A percentile compares a stretch with the other conserved stretches of the same genome.
Conservation (phyloP, 441 rosid species). For the Aleurites moluccanus region DNA sequence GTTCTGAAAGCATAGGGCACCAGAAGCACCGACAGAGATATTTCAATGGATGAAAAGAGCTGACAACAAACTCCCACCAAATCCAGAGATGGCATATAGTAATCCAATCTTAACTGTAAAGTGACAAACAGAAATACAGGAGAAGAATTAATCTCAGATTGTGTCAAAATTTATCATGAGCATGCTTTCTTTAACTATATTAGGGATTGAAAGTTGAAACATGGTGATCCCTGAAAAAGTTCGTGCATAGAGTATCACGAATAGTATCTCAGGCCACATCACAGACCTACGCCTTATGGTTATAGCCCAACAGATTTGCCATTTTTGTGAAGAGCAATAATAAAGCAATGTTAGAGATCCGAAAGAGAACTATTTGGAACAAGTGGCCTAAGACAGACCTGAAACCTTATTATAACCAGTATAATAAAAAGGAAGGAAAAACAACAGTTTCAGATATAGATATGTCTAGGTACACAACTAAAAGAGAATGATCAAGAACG, state of each 20-base stretch:
- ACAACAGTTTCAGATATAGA: background rate
- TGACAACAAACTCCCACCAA: constrained; percentile 88
- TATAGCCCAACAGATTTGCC: background rate
- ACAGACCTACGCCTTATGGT: background rate
- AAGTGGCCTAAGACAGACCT: background rate
- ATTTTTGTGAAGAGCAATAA: background rate
- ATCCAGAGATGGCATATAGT: constrained; percentile 74
- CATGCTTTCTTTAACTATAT: background rate
- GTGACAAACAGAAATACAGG: constrained; percentile 19
- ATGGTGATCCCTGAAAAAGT: background rate
- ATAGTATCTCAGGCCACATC: background rate
- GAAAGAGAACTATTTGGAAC: background rate
- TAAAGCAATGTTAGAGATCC: background rate
- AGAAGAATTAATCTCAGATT: constrained; percentile 1
- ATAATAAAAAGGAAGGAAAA: background rate
- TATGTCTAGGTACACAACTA: background rate
- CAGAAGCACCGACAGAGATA: constrained; percentile 92
- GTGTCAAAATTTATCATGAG: background rate
- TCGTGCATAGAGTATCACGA: background rate
- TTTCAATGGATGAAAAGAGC: constrained; percentile 73
- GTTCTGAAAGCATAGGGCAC: constrained; percentile 96
- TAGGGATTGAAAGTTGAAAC: constrained; percentile 2
- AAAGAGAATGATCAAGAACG: background rate
- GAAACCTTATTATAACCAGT: background rate
- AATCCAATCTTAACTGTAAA: constrained; percentile 65